Base-by-base conservation (phyloP, 176 grass and related monocot species). In the Triticum dicoccoides region DNA sequence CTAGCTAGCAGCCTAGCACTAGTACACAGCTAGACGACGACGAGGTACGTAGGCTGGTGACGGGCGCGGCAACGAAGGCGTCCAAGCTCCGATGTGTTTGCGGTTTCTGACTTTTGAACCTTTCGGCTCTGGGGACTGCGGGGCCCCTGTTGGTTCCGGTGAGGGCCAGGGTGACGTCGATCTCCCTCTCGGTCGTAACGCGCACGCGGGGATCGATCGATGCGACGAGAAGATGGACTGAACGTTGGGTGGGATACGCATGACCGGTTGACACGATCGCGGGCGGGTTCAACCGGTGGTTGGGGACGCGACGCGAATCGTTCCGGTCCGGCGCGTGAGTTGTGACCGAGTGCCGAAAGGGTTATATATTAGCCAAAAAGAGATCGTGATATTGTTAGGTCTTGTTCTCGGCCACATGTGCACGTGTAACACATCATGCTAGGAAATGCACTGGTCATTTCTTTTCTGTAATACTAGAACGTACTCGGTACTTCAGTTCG, bases 221-320 rank as follows among this genome's bases (percentile, higher is more conserved):
- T 45, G 56, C 56, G 18, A 9, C 56, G 18, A 51, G 61, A 76
- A 69, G 21, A 70, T 79, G 15, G 56, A 63, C 56, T n/a, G 21
- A 34, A 12, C 23, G 15, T 18, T 65, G 20, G 41, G 41, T 45
- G 82, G 70, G 24, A 21, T 13, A 6, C 41, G 18, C 41, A 64
- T 17, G 39, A 27, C 61, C 27, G 30, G 73, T 86, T 86, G 83
- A 82, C 83, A 41, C 9, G 83, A 76, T 81, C 42, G 11, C 1
- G 2, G 24, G 10, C 0, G 1, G 24, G 2, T 64, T 65, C 70
- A 62, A 77, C 69, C 18, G 35, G 59, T 59, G 18, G 76, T 73
- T 73, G 44, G 69, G 32, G 21, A 73, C 70, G 39, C 41, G 42
- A 82, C 56, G 6, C 32, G 17, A 30, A 44, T n/a, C 21, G 10